Conservation (phyloP, 192 early-diverging fungal genomes). For the Phycomyces blakesleeanus region DNA sequence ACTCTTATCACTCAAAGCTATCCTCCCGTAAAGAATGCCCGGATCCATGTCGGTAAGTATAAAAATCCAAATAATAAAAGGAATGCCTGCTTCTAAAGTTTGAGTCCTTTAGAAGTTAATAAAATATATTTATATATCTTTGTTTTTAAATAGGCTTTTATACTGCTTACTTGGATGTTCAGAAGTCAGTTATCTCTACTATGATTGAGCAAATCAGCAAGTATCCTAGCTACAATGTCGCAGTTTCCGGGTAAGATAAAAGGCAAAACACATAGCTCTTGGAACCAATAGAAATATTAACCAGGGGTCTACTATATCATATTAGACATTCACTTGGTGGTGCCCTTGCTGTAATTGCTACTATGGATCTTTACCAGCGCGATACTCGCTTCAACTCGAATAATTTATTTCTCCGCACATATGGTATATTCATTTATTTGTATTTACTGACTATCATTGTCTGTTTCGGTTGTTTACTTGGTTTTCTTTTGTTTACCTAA, state of each 20-base stretch:
- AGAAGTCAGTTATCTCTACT: background rate
- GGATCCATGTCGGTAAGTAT: slow-evolving; percentile 16
- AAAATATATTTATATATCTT: too few relatives aligned
- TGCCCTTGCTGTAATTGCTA: slow-evolving; percentile 14
- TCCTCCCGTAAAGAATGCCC: slow-evolving; percentile 17
- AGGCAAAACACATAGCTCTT: background rate
- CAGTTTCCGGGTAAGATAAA: slow-evolving; percentile 19
- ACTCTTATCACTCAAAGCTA: slow-evolving; percentile 1
- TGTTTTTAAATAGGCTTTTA: too few relatives aligned
- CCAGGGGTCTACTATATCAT: background rate
- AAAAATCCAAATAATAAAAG: too few relatives aligned
- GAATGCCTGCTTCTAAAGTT: too few relatives aligned
- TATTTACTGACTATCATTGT: background rate
- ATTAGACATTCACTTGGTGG: slow-evolving; percentile 26
- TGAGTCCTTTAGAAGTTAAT: too few relatives aligned
- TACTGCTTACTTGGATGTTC: too few relatives aligned
- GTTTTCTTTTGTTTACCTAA: background rate
- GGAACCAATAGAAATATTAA: background rate
- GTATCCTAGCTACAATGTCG: slow-evolving; percentile 18
- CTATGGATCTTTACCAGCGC: slow-evolving; percentile 21
- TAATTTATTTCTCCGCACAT: slow-evolving; percentile 15
- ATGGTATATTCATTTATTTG: slow-evolving; percentile 1
- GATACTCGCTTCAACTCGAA: slow-evolving; percentile 5
- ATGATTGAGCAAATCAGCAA: slow-evolving; percentile 1
- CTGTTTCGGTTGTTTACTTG: background rate